Conservation (phyloP, 2,329 filamentous ascomycete species). For the Elsinoe batatas region DNA sequence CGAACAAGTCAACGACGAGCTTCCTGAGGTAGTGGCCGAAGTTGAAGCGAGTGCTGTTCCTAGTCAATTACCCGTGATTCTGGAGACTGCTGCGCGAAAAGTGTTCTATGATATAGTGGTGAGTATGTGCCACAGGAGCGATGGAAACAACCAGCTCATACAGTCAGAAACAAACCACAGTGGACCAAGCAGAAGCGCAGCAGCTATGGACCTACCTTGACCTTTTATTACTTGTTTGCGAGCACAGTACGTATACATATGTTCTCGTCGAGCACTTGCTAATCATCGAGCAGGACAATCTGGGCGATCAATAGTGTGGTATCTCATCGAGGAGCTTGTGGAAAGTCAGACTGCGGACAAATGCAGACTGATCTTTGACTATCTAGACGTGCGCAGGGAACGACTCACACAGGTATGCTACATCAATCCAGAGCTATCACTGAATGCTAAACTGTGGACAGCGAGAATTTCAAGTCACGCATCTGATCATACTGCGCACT, state of each 20-base stretch:
- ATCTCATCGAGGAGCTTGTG: constrained; percentile 86
- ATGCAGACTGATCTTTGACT: constrained; percentile 87
- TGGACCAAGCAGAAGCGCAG: constrained; percentile 68
- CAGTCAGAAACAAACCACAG: constrained; percentile 13
- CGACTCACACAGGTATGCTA: constrained; percentile 62
- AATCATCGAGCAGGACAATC: constrained; percentile 12
- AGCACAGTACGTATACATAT: constrained; percentile 32
- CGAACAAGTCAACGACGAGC: constrained; percentile 27
- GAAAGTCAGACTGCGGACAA: constrained; percentile 93
- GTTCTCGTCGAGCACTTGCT: constrained; percentile 16
- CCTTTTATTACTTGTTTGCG: constrained; percentile 77
- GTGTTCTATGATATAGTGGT: constrained; percentile 73
- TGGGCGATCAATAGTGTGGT: constrained; percentile 27
- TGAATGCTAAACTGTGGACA: constrained; percentile 17
- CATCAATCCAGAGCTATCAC: constrained; percentile 8
- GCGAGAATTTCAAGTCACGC: constrained; percentile 70
- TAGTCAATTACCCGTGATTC: constrained; percentile 44
- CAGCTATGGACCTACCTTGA: constrained; percentile 91
- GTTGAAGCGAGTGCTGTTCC: constrained; percentile 22
- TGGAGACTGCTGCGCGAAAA: constrained; percentile 75
- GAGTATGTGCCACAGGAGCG: constrained; percentile 31
- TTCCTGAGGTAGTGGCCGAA: constrained; percentile 22
- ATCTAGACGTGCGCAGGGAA: constrained; percentile 85
- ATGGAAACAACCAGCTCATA: constrained; percentile 22
- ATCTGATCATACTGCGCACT: constrained; percentile 77